Evolutionary conservation across 768 basidiomycete genomes (phyloP).

Genomic region (Scleroderma citrinum): DNA sequence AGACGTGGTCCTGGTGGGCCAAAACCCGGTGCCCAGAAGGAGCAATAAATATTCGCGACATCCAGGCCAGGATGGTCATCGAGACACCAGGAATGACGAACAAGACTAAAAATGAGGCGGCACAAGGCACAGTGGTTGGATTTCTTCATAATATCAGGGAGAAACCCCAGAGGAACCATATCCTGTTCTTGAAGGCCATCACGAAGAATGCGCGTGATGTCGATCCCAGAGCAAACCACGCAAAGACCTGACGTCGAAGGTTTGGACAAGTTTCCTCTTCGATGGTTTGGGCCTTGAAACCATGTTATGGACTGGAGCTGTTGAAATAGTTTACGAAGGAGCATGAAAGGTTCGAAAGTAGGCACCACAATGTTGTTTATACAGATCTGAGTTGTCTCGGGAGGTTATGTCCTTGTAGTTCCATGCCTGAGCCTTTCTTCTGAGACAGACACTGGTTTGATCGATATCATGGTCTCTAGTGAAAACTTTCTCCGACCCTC

Average conservation of each 20-base stretch:
- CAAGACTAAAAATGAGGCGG: background rate
- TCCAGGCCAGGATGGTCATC: constrained; percentile 1
- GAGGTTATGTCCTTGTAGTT: too few species aligned
- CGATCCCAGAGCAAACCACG: background rate
- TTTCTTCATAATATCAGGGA: constrained; percentile 2
- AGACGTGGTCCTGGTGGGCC: background rate
- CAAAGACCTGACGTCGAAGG: background rate
- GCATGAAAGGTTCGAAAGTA: too few species aligned
- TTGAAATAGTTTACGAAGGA: too few species aligned
- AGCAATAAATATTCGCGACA: constrained; percentile 1
- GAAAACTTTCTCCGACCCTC: too few species aligned
- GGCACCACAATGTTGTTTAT: too few species aligned
- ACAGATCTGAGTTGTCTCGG: too few species aligned
- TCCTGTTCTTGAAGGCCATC: background rate
- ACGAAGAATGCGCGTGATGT: background rate
- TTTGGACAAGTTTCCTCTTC: too few species aligned
- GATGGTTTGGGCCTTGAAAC: too few species aligned
- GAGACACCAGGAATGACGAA: constrained; percentile 2
- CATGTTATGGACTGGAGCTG: too few species aligned
- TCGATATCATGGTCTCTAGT: too few species aligned
- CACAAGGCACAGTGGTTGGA: constrained; percentile 2
- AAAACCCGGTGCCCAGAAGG: background rate
- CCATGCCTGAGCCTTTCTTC: too few species aligned
- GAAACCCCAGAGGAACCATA: background rate
- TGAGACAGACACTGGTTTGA: too few species aligned